Evolutionary conservation across 1,284 basidiomycete species (phyloP).

Genomic region (Pyrrhoderma lamaoense): DNA sequence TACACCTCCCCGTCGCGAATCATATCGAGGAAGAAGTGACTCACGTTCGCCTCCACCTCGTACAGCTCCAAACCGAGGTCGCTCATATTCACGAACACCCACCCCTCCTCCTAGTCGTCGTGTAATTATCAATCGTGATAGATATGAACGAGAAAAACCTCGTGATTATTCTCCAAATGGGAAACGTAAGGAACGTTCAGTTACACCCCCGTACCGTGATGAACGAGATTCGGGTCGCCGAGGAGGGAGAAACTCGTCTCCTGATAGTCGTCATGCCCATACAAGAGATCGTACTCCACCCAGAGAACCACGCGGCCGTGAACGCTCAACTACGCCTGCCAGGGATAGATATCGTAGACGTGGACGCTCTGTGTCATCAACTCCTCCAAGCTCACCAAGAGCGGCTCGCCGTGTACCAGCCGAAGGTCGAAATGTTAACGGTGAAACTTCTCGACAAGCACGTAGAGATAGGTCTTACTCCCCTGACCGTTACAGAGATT

Average conservation of each 20-base stretch:
- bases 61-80: slow-evolving; percentile 13
- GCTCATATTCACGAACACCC: slow-evolving; percentile 16
- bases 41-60: slow-evolving; percentile 18
- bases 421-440: not conserved
- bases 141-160: slow-evolving; percentile 8
- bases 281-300: slow-evolving; percentile 1
- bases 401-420: not conserved
- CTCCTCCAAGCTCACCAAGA: not conserved
- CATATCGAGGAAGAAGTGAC: slow-evolving; percentile 16
- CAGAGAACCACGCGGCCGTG: not conserved
- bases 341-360: not conserved
- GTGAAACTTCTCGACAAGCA: not conserved
- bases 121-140: slow-evolving; percentile 18
- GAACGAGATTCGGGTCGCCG: not conserved
- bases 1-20: slow-evolving; percentile 25
- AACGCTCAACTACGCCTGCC: not conserved
- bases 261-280: not conserved
- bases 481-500: slow-evolving; percentile 2
- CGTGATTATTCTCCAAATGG: slow-evolving; percentile 24
- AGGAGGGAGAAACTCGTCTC: slow-evolving; percentile 18
- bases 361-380: not conserved
- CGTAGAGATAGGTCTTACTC: slow-evolving; percentile 2
- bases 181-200: slow-evolving; percentile 27
- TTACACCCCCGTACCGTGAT: slow-evolving; percentile 25
- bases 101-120: slow-evolving; percentile 19